These are phyloP conservation scores for Ophiostoma tasmaniense DNA, from an alignment of 2,329 filamentous ascomycete species.

Conservation along the genomic window DNA sequence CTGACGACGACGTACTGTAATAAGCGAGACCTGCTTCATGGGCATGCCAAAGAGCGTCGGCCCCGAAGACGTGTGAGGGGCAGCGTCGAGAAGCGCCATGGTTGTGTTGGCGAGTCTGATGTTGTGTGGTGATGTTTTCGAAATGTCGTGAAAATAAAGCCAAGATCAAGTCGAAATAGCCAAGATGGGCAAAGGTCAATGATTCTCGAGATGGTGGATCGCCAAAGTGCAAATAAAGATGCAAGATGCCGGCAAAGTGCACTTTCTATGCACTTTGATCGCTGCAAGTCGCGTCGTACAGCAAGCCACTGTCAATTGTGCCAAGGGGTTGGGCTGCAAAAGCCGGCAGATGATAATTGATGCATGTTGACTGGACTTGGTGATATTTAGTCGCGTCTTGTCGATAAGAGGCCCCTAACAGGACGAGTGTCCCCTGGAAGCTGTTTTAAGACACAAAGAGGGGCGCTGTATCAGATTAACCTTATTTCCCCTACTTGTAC, in stretches of 20 bases:
- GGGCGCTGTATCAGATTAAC: neutral
- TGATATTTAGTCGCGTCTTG: neutral
- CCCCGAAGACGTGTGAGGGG: constrained; percentile 31
- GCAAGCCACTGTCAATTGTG: neutral
- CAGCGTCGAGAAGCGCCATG: constrained; percentile 37
- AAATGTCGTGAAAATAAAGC: neutral
- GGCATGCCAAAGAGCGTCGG: constrained; percentile 50
- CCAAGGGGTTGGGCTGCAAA: neutral
- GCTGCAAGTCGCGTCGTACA: neutral
- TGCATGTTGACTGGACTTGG: neutral
- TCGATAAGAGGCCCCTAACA: neutral
- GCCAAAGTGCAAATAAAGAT: neutral
- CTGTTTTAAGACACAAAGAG: neutral
- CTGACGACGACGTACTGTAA: constrained; percentile 43
- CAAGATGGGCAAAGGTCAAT: too few relatives aligned
- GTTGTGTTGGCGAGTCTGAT: neutral
- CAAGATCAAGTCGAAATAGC: neutral
- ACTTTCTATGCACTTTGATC: neutral
- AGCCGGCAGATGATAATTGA: neutral
- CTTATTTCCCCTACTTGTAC: neutral
- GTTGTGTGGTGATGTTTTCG: neutral
- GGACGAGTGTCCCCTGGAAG: too few relatives aligned
- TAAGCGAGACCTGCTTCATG: constrained; percentile 60
- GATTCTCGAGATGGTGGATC: too few relatives aligned
- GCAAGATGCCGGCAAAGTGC: neutral